These are phyloP conservation scores for Ichthyophthirius multifiliis DNA, from an alignment of 169 alveolate genomes.

Conservation along the genomic window DNA sequence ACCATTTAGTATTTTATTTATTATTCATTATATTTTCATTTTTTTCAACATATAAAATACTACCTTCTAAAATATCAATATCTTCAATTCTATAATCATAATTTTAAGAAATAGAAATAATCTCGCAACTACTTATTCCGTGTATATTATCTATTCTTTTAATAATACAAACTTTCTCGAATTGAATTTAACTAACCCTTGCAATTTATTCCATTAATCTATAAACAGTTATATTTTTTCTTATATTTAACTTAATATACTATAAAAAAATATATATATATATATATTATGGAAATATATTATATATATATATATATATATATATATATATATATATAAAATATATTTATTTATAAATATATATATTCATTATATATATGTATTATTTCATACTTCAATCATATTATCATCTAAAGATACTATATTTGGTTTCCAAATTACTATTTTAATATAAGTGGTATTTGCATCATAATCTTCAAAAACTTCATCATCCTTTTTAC, in stretches of 20 bases:
- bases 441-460: conserved; percentile 8
- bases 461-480: conserved; percentile 49
- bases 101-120: not conserved
- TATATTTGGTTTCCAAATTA: conserved; percentile 25
- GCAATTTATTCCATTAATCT: not conserved
- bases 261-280: not conserved
- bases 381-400: conserved; percentile 9
- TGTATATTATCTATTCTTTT: conserved; percentile 16
- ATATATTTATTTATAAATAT: too few relatives aligned
- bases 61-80: conserved; percentile 8
- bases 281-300: too few relatives aligned
- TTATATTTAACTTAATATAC: not conserved
- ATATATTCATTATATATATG: too few relatives aligned
- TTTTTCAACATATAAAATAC: not conserved
- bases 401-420: conserved; percentile 23
- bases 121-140: conserved; percentile 10
- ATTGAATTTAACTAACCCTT: not conserved
- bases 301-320: too few relatives aligned
- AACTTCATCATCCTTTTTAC: conserved; percentile 10
- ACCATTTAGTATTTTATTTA: conserved; percentile 24
- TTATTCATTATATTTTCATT: not conserved
- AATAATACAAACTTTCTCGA: not conserved
- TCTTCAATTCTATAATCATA: not conserved
- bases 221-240: conserved; percentile 5
- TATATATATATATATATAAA: too few relatives aligned